phyloP scores from a whole-genome alignment of 2,329 filamentous ascomycete species.

The Pseudopyricularia cyperi region DNA sequence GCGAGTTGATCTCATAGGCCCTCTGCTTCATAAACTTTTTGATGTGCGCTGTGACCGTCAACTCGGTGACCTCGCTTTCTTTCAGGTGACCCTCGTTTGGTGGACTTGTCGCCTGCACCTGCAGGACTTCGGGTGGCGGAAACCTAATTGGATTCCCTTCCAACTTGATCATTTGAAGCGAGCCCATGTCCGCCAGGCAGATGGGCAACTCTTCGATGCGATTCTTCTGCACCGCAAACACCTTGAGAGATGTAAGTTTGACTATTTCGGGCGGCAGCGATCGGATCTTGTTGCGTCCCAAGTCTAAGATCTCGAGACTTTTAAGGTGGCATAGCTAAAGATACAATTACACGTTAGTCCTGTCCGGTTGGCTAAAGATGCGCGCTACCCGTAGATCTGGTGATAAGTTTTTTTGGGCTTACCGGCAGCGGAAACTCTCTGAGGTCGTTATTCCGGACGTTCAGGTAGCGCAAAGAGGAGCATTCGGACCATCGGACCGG shows the following conservation, averaged over 20 bases:
- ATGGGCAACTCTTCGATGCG: slow-evolving; percentile 72
- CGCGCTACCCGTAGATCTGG: neutral
- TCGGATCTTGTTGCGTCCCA: slow-evolving; percentile 76
- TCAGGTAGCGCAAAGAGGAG: slow-evolving; percentile 65
- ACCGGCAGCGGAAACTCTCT: slow-evolving; percentile 47
- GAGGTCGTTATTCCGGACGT: slow-evolving; percentile 65
- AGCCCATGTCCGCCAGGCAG: slow-evolving; percentile 79
- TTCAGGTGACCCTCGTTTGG: slow-evolving; percentile 41
- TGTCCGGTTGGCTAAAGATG: neutral
- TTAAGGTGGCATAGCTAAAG: slow-evolving; percentile 69
- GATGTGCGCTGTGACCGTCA: slow-evolving; percentile 46
- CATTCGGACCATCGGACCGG: slow-evolving; percentile 63
- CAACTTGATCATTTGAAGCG: slow-evolving; percentile 77
- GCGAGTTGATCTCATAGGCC: slow-evolving; percentile 19
- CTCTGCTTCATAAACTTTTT: slow-evolving; percentile 47
- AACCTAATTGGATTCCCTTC: slow-evolving; percentile 78
- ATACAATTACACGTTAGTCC: slow-evolving; percentile 5
- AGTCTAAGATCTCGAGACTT: slow-evolving; percentile 82
- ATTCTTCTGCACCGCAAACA: slow-evolving; percentile 79
- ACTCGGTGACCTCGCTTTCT: slow-evolving; percentile 52
- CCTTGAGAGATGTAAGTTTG: slow-evolving; percentile 73
- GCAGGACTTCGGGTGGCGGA: slow-evolving; percentile 58
- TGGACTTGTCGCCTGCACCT: slow-evolving; percentile 40
- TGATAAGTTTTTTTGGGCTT: too few relatives aligned
- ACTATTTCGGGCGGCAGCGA: slow-evolving; percentile 67